These are phyloP conservation scores for Hygrophoropsis aurantiaca DNA, from an alignment of 768 basidiomycete species.

Conservation along the genomic window DNA sequence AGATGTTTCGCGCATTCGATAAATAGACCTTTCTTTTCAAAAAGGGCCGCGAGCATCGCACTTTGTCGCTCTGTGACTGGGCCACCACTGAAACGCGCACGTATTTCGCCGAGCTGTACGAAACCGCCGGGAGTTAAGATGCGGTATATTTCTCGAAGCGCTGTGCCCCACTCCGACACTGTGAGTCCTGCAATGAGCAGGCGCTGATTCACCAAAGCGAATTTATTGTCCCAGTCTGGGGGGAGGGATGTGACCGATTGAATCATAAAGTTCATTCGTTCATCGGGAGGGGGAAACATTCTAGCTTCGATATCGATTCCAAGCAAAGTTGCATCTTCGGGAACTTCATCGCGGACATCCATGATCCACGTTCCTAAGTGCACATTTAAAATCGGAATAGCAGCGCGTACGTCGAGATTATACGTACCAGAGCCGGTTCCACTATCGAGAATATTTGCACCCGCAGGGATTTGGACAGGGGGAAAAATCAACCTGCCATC, in stretches of 20 bases:
- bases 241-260: background rate
- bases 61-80: no score
- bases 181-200: slow-evolving; percentile 4
- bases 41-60: no score
- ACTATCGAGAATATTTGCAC: background rate
- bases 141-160: slow-evolving; percentile 2
- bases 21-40: no score
- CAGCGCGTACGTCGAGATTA: no score
- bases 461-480: background rate
- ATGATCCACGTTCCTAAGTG: no score
- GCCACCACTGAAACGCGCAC: no score
- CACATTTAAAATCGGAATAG: no score
- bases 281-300: background rate
- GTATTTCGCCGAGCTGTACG: slow-evolving; percentile 3
- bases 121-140: slow-evolving; percentile 8
- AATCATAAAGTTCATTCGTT: no score
- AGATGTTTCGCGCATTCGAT: no score
- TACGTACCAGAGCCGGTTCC: slow-evolving; percentile 1
- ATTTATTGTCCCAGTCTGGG: slow-evolving; percentile 1
- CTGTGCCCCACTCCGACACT: background rate
- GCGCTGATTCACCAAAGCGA: slow-evolving; percentile 11
- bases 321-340: background rate
- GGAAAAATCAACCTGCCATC: background rate
- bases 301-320: background rate
- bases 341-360: background rate